A percentile compares a stretch with the other conserved stretches of the same genome.
These are phyloP conservation scores for Rhodotorula sp. DNA, from an alignment of 1,284 basidiomycete genomes.

Conservation along the genomic window DNA sequence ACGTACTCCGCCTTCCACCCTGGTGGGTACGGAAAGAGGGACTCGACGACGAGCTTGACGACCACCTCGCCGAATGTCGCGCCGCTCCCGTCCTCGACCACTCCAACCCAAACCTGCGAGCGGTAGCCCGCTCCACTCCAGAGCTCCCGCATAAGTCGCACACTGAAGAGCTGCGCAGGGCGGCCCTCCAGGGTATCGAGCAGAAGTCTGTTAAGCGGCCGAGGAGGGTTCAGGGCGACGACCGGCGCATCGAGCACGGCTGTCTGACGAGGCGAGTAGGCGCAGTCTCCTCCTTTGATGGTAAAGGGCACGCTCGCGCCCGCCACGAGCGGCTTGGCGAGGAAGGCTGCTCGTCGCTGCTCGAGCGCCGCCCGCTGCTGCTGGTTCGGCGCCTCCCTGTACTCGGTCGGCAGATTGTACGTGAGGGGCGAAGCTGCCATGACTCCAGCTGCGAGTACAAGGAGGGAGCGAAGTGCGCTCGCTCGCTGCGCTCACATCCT, in stretches of 20 bases:
- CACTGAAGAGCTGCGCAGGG: background rate
- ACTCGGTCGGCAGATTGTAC: background rate
- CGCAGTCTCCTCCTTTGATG: background rate
- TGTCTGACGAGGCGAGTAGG: background rate
- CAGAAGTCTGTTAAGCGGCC: background rate
- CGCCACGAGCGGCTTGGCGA: background rate
- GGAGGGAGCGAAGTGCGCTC: too few relatives aligned
- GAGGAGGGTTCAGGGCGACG: background rate
- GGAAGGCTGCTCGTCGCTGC: background rate
- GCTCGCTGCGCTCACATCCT: background rate
- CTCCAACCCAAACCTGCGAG: background rate
- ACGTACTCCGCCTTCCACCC: background rate
- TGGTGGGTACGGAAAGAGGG: background rate
- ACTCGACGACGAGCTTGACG: constrained; percentile 6
- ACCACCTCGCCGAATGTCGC: background rate
- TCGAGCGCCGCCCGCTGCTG: background rate
- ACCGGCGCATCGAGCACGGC: background rate
- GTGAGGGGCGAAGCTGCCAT: background rate
- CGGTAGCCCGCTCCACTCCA: background rate
- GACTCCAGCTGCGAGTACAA: too few relatives aligned
- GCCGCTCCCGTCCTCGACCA: background rate
- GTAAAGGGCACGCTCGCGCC: background rate
- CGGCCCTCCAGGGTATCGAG: background rate
- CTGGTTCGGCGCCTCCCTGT: background rate
- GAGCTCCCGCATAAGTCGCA: background rate